A percentile compares a stretch with the other conserved stretches of the same genome.
Evolutionary conservation across 257 asterid species (phyloP).

Genomic region (Penstemon davidsonii): DNA sequence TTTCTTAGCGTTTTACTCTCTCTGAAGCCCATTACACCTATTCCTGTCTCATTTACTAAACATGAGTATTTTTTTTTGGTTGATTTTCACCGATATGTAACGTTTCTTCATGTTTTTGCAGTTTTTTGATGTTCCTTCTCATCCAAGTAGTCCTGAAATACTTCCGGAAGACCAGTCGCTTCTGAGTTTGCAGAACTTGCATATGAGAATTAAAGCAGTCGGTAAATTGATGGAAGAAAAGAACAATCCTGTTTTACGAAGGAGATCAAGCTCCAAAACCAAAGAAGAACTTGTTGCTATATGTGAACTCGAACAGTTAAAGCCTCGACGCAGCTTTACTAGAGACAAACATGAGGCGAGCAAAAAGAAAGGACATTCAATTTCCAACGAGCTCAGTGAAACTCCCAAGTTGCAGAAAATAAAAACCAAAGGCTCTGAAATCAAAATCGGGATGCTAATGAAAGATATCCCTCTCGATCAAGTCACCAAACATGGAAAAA

Average conservation of each 20-base stretch:
- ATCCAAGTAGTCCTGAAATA: constrained; percentile 28
- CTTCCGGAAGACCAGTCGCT: constrained; percentile 42
- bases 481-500: constrained; percentile 40
- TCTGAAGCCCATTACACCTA: too few species aligned
- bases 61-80: too few species aligned
- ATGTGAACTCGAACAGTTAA: too few species aligned
- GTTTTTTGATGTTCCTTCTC: constrained; percentile 38
- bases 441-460: constrained; percentile 49
- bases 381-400: constrained; percentile 30
- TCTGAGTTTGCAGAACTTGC: constrained; percentile 58
- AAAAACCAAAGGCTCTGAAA: constrained; percentile 47
- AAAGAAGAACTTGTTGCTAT: constrained; percentile 27
- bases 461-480: constrained; percentile 93
- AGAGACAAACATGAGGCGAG: too few species aligned
- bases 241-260: constrained; percentile 34
- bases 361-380: neutral
- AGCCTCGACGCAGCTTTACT: too few species aligned
- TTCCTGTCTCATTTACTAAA: too few species aligned
- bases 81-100: too few species aligned
- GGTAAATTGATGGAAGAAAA: constrained; percentile 57
- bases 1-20: too few species aligned
- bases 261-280: constrained; percentile 33
- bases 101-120: constrained; percentile 25
- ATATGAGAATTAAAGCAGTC: constrained; percentile 55
- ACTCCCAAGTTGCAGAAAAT: constrained; percentile 48